Evolutionary conservation across 2,329 filamentous ascomycete genomes (phyloP).

Genomic region (Cytospora leucostoma): DNA sequence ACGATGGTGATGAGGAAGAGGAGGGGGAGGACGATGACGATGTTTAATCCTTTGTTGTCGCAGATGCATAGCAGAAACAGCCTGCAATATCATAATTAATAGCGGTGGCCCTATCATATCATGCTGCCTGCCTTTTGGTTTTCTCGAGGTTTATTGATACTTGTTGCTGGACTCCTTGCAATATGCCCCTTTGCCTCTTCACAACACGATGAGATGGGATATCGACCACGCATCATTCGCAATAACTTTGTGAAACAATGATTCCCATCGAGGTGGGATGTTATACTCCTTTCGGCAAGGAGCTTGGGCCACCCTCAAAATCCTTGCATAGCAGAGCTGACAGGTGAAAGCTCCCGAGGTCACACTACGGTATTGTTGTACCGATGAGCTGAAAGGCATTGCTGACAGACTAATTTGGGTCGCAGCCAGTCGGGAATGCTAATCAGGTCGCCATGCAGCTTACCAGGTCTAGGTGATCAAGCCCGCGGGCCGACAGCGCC

Average conservation of each 20-base stretch:
- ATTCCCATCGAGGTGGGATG: neutral
- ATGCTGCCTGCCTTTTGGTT: neutral
- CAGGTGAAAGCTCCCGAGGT: too few relatives aligned
- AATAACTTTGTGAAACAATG: neutral
- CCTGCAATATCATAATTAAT: neutral
- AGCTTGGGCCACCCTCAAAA: constrained; percentile 17
- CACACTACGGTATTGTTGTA: neutral
- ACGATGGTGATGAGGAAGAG: too few relatives aligned
- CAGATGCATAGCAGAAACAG: neutral
- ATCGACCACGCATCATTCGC: neutral
- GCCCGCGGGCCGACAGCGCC: too few relatives aligned
- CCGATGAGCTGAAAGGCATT: neutral
- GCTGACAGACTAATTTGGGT: constrained; percentile 8
- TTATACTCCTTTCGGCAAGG: constrained; percentile 12
- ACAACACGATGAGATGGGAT: neutral
- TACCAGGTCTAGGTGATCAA: neutral
- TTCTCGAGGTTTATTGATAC: neutral
- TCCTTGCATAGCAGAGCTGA: neutral
- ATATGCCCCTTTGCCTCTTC: neutral
- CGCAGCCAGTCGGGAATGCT: constrained; percentile 8
- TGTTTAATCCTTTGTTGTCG: neutral
- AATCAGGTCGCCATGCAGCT: neutral
- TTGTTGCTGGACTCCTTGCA: neutral
- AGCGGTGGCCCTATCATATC: neutral
- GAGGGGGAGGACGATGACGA: constrained; percentile 36